These are phyloP conservation scores for Penicillium sp. DNA, from an alignment of 2,329 filamentous ascomycete species.

Conservation along the genomic window DNA sequence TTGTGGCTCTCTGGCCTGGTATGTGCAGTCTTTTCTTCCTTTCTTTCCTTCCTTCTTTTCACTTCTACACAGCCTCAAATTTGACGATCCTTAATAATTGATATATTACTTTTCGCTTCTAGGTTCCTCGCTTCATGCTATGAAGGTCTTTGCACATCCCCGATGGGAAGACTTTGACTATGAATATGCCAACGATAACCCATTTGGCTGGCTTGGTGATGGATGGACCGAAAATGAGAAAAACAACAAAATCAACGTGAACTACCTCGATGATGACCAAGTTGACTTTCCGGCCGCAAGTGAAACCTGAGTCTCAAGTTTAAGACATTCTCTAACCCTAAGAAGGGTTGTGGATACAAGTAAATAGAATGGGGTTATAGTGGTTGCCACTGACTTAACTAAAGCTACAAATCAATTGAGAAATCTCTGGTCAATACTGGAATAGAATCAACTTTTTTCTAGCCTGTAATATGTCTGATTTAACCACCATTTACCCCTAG, in stretches of 20 bases:
- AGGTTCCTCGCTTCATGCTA: constrained; percentile 44
- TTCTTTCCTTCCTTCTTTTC: not conserved
- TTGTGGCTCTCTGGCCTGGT: constrained; percentile 43
- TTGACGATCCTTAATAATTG: not conserved
- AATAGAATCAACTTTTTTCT: no score
- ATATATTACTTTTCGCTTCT: no score
- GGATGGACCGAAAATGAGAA: constrained; percentile 41
- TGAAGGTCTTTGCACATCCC: constrained; percentile 38
- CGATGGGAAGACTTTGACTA: constrained; percentile 47
- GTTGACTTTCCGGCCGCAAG: constrained; percentile 35
- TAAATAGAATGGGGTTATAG: no score
- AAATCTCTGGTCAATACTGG: no score
- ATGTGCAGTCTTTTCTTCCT: constrained; percentile 4
- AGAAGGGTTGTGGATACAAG: not conserved
- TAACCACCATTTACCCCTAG: no score
- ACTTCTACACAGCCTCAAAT: not conserved
- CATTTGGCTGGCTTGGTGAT: constrained; percentile 38
- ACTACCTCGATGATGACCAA: constrained; percentile 42
- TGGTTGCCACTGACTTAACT: no score
- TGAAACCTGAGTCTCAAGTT: not conserved
- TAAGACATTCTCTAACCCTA: not conserved
- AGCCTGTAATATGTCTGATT: no score
- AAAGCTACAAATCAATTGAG: no score
- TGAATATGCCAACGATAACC: constrained; percentile 40
- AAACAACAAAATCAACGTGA: constrained; percentile 33